These are phyloP conservation scores for Entonaema liquescens DNA, from an alignment of 495 filamentous ascomycete genomes.

Conservation along the genomic window DNA sequence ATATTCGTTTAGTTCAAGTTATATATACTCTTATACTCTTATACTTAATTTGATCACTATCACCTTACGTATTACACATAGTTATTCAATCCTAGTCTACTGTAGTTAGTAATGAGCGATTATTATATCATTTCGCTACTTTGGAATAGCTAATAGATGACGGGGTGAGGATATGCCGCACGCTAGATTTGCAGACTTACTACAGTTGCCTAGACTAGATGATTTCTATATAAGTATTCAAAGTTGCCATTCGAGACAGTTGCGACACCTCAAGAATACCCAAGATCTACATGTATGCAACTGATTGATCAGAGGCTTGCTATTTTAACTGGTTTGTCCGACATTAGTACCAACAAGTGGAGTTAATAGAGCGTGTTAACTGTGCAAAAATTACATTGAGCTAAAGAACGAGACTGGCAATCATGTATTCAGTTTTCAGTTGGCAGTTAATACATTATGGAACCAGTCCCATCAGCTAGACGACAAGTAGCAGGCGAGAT, in stretches of 20 bases:
- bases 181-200: background rate
- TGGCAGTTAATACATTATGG: background rate
- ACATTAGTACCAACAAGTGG: background rate
- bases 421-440: background rate
- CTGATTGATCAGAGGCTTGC: background rate
- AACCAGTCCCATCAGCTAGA: background rate
- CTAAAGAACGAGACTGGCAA: background rate
- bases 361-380: background rate
- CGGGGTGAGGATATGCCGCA: background rate
- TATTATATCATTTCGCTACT: too few species aligned
- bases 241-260: too few species aligned
- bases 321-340: background rate
- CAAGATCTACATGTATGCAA: too few species aligned
- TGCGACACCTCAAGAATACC: too few species aligned
- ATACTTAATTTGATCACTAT: background rate
- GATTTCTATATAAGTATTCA: too few species aligned
- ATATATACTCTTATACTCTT: background rate
- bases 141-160: too few species aligned
- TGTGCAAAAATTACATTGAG: background rate
- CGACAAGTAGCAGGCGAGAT: slow-evolving; percentile 3
- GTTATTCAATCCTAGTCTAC: background rate
- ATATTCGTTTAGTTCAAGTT: background rate
- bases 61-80: background rate
- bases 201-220: background rate
- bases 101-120: too few species aligned